Conservation (phyloP, 495 filamentous ascomycete genomes). For the Saxophila tyrrhenica region DNA sequence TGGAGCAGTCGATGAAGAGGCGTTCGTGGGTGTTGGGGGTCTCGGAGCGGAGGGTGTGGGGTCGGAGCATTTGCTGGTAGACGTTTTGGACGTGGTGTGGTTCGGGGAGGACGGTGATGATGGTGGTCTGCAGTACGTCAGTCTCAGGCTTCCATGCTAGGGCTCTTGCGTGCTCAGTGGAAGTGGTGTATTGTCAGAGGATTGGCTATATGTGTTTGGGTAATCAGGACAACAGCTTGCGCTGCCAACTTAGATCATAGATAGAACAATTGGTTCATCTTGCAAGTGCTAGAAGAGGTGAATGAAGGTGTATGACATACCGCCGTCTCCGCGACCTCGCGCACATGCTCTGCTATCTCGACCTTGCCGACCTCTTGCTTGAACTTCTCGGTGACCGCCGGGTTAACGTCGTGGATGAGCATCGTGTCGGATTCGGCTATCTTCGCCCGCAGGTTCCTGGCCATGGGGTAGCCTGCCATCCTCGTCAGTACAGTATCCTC, state of each 20-base stretch:
- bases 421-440: conserved; percentile 31
- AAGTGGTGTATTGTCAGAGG: conserved; percentile 26
- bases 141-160: neutral
- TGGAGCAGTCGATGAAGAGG: conserved; percentile 29
- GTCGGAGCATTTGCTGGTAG: conserved; percentile 21
- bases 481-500: neutral
- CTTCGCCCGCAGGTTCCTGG: conserved; percentile 38
- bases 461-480: conserved; percentile 39
- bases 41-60: conserved; percentile 27
- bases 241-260: conserved; percentile 38
- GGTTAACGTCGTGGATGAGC: conserved; percentile 38
- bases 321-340: conserved; percentile 34
- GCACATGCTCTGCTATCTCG: conserved; percentile 26
- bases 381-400: conserved; percentile 25
- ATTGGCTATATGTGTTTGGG: conserved; percentile 31
- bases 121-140: conserved; percentile 16
- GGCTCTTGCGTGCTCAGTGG: neutral
- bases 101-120: conserved; percentile 24
- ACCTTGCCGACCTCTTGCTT: conserved; percentile 26
- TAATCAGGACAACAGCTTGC: conserved; percentile 29
- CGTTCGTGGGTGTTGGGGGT: conserved; percentile 27
- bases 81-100: conserved; percentile 24
- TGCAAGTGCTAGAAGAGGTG: neutral
- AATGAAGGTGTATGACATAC: conserved; percentile 24
- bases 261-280: conserved; percentile 28